Percentiles rank a stretch among this genome's conserved stretches.
phyloP scores from a whole-genome alignment of 73 alveolate species.

The Effrenium voratum region DNA sequence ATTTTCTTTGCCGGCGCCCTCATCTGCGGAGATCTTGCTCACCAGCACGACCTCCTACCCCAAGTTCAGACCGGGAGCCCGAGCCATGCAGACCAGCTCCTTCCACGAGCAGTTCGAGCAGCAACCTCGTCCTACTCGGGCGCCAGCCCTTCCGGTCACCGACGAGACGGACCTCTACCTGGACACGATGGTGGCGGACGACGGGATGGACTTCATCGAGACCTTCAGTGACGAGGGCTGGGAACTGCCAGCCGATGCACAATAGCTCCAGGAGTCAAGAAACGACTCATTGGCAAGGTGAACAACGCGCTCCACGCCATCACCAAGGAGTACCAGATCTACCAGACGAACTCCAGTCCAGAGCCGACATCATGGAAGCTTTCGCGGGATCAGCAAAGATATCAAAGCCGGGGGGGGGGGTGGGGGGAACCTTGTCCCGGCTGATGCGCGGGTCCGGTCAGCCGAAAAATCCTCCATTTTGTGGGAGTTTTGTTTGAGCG shows the following conservation, averaged over 20 bases:
- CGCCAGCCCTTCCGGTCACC: background rate
- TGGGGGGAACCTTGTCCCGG: too few species aligned
- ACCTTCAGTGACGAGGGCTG: too few species aligned
- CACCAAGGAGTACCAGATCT: background rate
- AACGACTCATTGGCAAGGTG: background rate
- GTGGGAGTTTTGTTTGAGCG: too few species aligned
- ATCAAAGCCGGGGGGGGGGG: too few species aligned
- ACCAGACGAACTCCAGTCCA: background rate
- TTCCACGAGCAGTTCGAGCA: background rate
- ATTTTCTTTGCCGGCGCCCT: background rate
- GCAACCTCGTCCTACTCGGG: background rate
- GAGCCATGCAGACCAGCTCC: background rate
- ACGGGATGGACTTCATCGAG: too few species aligned
- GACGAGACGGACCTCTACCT: background rate
- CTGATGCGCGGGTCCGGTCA: too few species aligned
- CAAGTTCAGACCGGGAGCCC: background rate
- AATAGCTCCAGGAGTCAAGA: background rate
- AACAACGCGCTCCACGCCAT: background rate
- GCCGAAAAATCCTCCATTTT: too few species aligned
- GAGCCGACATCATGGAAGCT: background rate
- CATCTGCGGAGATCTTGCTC: background rate
- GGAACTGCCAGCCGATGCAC: too few species aligned
- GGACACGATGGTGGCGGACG: background rate
- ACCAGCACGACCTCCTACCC: background rate
- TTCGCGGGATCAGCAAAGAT: background rate